Base-by-base conservation (phyloP, 305 asterid species). In the Ajuga reptans region DNA sequence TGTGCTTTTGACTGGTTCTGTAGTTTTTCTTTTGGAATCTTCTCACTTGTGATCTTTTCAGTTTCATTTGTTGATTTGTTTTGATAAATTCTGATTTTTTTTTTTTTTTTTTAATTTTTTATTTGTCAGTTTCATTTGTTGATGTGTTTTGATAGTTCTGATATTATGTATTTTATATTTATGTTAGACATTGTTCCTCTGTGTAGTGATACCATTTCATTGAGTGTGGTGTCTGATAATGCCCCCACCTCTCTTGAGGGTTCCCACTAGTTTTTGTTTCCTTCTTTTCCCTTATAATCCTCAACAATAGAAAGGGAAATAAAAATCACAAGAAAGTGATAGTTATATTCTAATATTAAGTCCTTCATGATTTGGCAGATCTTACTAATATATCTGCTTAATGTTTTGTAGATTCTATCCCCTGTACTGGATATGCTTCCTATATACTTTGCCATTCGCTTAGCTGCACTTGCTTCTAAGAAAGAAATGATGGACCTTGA, bases 381-480 rank as follows among this genome's bases (percentile, higher is more conserved):
- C 63, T 37, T 21, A 49, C 67, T 74, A 57, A 66, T 55, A 14
- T 51, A 33, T 62, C 39, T 71, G 74, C 77, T 67, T 65, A 10
- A 61, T 72, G 42, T 65, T 45, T n/a, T 77, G 65, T 95, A 95
- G 99, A 87, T 91, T 72, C 81, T 95, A 47, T 72, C 83, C 39
- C 75, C 80, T 24, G 89, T 91, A 18, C 73, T 95, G 81, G 96
- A 91, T 77, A 82, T 79, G 87, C 59, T 85, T 59, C 99, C 99
- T 12, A 81, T 76, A 52, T 73, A 72, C 82, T 82, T 88, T 67
- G 90, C 91, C 72, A 79, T 91, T 76, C 89, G 92, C 73, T 83
- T 95, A 70, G 95, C 90, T 88, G 91, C 86, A 29, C 73, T 91
- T 85, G 94, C 98, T 82, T 91, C 90, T 58, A 85, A 75, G 76